phyloP scores from a whole-genome alignment of 2,329 filamentous ascomycete genomes.

The Aspergillus latus region DNA sequence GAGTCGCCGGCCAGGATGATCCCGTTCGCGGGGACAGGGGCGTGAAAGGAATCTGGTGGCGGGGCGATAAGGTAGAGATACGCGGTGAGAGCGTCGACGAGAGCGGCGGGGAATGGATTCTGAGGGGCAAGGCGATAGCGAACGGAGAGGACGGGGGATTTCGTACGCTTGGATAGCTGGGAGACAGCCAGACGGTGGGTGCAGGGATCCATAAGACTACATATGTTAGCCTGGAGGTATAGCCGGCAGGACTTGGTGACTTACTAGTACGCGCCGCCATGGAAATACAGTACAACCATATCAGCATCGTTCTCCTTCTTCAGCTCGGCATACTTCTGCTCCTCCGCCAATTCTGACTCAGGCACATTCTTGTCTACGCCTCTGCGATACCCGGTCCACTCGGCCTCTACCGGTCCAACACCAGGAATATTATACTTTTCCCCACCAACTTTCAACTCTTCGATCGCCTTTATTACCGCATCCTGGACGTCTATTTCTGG shows the following conservation, averaged over 20 bases:
- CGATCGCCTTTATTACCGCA: conserved; percentile 41
- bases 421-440: conserved; percentile 42
- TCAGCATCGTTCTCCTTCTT: conserved; percentile 41
- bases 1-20: conserved; percentile 51
- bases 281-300: conserved; percentile 48
- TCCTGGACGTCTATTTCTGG: conserved; percentile 51
- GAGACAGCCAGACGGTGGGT: conserved; percentile 41
- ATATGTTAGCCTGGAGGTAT: neutral
- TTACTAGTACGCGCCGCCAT: conserved; percentile 50
- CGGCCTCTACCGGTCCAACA: conserved; percentile 41
- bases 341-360: conserved; percentile 44
- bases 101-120: conserved; percentile 47
- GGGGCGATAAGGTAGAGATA: conserved; percentile 50
- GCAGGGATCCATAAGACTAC: conserved; percentile 46
- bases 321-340: conserved; percentile 43
- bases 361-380: conserved; percentile 39
- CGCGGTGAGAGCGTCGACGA: conserved; percentile 49
- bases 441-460: conserved; percentile 38
- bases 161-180: conserved; percentile 40
- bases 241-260: conserved; percentile 13
- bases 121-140: conserved; percentile 51
- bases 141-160: conserved; percentile 45
- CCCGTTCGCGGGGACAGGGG: conserved; percentile 43
- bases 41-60: conserved; percentile 43
- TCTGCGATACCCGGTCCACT: conserved; percentile 48